phyloP scores from a whole-genome alignment of 306 rosid genomes.

The Biancaea sappan region DNA sequence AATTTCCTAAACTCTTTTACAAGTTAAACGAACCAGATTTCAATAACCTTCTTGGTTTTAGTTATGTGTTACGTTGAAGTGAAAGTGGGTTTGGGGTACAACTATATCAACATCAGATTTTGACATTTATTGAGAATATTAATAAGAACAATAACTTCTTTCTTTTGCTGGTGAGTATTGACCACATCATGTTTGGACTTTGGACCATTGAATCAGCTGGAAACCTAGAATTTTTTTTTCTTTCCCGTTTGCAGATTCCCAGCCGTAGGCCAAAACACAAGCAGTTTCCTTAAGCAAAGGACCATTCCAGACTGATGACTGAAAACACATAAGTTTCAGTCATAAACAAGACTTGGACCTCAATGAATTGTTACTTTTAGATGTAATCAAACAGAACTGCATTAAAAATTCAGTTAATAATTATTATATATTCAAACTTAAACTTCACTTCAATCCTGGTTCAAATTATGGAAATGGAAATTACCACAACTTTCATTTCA shows the following conservation, averaged over 20 bases:
- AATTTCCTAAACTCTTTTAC: neutral
- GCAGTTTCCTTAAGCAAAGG: neutral
- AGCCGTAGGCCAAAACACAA: neutral
- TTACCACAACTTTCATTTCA: neutral
- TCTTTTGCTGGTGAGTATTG: neutral
- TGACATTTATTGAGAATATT: neutral
- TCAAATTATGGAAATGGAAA: neutral
- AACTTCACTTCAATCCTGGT: neutral
- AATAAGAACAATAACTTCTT: neutral
- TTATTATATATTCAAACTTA: neutral
- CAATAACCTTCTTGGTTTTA: neutral
- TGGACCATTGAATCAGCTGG: neutral
- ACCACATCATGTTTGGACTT: slow-evolving; percentile 8
- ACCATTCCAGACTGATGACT: neutral
- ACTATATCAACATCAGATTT: neutral
- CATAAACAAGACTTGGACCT: neutral
- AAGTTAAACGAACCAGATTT: neutral
- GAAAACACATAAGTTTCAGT: slow-evolving; percentile 12
- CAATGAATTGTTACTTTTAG: neutral
- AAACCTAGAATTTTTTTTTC: neutral
- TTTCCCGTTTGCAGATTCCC: neutral
- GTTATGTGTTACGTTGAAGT: neutral
- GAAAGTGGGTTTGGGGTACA: neutral
- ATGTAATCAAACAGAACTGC: slow-evolving; percentile 7
- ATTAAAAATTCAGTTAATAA: neutral